phyloP scores from a whole-genome alignment of 148 eudicot genomes.

The Amaranthus cruentus region DNA sequence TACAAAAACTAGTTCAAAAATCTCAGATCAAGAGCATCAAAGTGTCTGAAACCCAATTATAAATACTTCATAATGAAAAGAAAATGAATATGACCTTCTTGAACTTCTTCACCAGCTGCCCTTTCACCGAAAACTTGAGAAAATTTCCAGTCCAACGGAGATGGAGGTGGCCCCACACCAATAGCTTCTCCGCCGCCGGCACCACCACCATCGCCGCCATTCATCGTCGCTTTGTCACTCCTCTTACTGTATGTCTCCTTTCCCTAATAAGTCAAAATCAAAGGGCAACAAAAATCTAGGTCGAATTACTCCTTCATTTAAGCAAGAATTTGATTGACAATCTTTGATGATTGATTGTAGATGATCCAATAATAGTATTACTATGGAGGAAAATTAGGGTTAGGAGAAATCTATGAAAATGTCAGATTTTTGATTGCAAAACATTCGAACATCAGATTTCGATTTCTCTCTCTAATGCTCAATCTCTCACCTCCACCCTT shows the following conservation, averaged over 20 bases:
- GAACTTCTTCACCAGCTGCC: constrained; percentile 89
- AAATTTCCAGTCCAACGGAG: constrained; percentile 83
- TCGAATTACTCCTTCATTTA: constrained; percentile 23
- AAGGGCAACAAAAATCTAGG: constrained; percentile 3
- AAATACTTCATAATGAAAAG: background rate
- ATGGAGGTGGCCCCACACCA: constrained; percentile 42
- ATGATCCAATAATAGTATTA: constrained; percentile 13
- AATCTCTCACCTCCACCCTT: constrained; percentile 2
- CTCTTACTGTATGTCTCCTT: background rate
- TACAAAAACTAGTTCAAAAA: background rate
- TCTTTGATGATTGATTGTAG: constrained; percentile 11
- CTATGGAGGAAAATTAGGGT: background rate
- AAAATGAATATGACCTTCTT: constrained; percentile 57
- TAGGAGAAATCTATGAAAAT: constrained; percentile 22
- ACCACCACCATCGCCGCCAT: constrained; percentile 46
- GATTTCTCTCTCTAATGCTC: constrained; percentile 23
- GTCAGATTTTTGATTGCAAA: constrained; percentile 29
- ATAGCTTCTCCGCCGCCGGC: constrained; percentile 46
- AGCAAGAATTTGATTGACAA: constrained; percentile 4
- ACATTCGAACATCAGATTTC: constrained; percentile 36
- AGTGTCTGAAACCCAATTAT: constrained; percentile 18
- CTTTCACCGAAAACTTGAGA: constrained; percentile 95
- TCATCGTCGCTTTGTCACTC: constrained; percentile 34
- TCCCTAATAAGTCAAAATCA: constrained; percentile 22
- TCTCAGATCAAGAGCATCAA: constrained; percentile 14